Evolutionary conservation across 1,139 yeast species (phyloP), one percentile per base, ranked within the genome.

Genomic region (Meyerozyma carpophila): DNA sequence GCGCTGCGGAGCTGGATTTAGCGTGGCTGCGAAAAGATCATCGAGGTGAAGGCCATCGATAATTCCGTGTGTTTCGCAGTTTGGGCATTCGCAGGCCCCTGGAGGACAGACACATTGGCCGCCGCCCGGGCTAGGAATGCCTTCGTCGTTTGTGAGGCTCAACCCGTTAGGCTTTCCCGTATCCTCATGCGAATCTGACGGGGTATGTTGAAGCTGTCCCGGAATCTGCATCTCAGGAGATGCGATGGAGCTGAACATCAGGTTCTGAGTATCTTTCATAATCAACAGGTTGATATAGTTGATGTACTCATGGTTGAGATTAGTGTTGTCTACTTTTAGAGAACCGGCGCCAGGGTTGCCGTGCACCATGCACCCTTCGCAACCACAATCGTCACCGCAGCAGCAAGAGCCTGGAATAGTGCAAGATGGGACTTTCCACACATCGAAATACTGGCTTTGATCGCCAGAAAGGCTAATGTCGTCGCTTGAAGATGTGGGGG

Each of bases 21-120:
- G 10, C 7, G 39, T 20, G 26, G 28, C 36, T n/a, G 41, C 41
- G 26, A 52, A 52, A 10, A 52, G 18, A 24, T 77, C 81, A 42
- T 72, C 75, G 32, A 75, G 49, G 47, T 70, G 66, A 42, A 70
- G 55, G 2, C 83, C 83, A 48, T 77, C 66, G 13, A 73, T 67
- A 8, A 76, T 78, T 2, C 82, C 81, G 54, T 79, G 84, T 2
- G 70, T 61, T 46, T 71, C 81, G 59, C 83, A 79, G 49, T 77
- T 74, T 32, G 65, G 59, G 54, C 84, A 79, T 31, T 65, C 73
- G 55, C 84, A 79, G 4, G 65, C 63, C 31, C 71, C 71, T 1
- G 66, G 61, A 0, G 73, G 62, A 58, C 84, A 79, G 4, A 57
- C 50, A 49, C 83, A 78, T 41, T 9, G 50, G 3, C 16, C 36